Evolutionary conservation across 805 yeast genomes (phyloP).

Genomic region (Blastobotrys robertii): DNA sequence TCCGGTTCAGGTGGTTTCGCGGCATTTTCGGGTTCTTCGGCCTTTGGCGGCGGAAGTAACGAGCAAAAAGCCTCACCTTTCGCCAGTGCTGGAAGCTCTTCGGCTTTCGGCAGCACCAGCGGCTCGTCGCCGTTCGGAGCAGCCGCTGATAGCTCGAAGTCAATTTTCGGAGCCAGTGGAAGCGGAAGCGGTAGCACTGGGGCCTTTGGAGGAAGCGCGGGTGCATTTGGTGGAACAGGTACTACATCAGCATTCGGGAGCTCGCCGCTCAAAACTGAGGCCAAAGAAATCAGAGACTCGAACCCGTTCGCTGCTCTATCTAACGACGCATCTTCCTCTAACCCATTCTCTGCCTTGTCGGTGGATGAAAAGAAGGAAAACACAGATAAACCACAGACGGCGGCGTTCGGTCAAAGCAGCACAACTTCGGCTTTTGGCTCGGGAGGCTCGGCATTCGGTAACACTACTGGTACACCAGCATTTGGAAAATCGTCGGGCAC

Average conservation of each 20-base stretch:
- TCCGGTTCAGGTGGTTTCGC: neutral
- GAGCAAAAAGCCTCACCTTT: constrained; percentile 1
- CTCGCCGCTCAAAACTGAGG: too few relatives aligned
- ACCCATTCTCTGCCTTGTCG: constrained; percentile 5
- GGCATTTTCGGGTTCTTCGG: neutral
- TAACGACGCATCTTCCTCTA: neutral
- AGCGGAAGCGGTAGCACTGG: neutral
- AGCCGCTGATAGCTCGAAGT: neutral
- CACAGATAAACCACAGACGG: constrained; percentile 3
- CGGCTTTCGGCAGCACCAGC: neutral
- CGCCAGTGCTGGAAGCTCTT: neutral
- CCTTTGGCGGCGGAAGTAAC: constrained; percentile 1
- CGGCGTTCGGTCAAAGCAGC: neutral
- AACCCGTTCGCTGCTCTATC: neutral
- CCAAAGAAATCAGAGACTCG: neutral
- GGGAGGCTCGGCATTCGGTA: constrained; percentile 1
- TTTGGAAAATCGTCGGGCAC: too few relatives aligned
- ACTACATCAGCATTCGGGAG: neutral
- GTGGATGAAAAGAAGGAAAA: neutral
- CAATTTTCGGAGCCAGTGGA: neutral
- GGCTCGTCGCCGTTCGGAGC: neutral
- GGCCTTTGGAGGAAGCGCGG: too few relatives aligned
- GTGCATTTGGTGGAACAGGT: neutral
- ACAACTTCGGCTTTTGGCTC: constrained; percentile 14
- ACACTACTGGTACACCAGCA: constrained; percentile 1